phyloP scores from a whole-genome alignment of 345 rosid genomes.

The Gossypioides kirkii region DNA sequence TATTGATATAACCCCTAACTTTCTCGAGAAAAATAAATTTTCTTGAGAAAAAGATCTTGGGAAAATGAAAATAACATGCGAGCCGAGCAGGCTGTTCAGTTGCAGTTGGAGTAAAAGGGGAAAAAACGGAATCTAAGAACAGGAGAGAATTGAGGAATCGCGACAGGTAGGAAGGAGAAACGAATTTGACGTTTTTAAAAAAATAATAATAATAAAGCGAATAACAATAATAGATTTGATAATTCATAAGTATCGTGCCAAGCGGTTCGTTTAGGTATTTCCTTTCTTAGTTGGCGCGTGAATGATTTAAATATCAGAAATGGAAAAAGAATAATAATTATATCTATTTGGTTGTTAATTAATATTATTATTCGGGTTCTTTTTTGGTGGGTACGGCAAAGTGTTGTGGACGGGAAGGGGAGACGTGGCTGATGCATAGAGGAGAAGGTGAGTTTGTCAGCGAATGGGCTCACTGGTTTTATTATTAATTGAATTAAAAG shows the following conservation, averaged over 20 bases:
- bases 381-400: background rate
- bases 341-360: background rate
- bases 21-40: slow-evolving; percentile 16
- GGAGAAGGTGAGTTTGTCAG: background rate
- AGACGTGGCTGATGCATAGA: background rate
- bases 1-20: slow-evolving; percentile 11
- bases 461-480: background rate
- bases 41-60: background rate
- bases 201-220: background rate
- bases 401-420: background rate
- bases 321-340: background rate
- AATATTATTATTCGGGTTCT: background rate
- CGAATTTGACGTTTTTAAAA: background rate
- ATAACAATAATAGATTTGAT: background rate
- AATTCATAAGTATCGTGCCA: background rate
- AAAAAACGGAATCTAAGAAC: slow-evolving; percentile 19
- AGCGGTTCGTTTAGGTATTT: background rate
- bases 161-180: background rate
- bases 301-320: background rate
- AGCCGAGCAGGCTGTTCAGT: background rate
- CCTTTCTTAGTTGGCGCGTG: background rate
- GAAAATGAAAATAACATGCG: slow-evolving; percentile 13
- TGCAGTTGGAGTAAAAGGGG: slow-evolving; percentile 3
- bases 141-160: slow-evolving; percentile 19
- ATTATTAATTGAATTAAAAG: background rate